Evolutionary conservation across 768 basidiomycete species (phyloP).

Genomic region (Rhizopogon rudus): DNA sequence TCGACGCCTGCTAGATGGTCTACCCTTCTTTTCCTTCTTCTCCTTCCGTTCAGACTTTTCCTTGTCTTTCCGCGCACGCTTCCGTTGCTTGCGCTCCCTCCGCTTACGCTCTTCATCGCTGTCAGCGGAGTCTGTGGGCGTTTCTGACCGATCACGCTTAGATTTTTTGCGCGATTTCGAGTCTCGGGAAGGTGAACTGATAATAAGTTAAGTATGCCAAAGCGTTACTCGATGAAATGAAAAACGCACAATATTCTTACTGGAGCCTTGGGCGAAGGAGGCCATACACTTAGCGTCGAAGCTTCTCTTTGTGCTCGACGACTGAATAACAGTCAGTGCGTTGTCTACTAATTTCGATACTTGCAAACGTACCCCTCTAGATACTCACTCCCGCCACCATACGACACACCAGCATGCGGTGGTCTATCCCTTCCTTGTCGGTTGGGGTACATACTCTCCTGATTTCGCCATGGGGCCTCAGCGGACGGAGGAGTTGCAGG

Average conservation of each 20-base stretch:
- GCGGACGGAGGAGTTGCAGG: conserved; percentile 33
- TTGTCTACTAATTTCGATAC: background rate
- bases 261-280: conserved; percentile 70
- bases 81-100: conserved; percentile 57
- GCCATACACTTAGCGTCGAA: conserved; percentile 67
- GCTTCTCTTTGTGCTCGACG: conserved; percentile 65
- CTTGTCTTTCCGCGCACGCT: conserved; percentile 46
- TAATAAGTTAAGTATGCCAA: background rate
- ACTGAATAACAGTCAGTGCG: conserved; percentile 31
- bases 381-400: conserved; percentile 40
- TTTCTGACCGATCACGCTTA: conserved; percentile 49
- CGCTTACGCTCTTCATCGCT: conserved; percentile 57
- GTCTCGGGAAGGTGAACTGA: conserved; percentile 54
- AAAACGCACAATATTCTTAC: conserved; percentile 49
- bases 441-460: conserved; percentile 54
- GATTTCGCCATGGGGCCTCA: conserved; percentile 40
- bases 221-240: background rate
- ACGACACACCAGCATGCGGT: conserved; percentile 25
- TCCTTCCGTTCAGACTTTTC: conserved; percentile 37
- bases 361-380: conserved; percentile 56
- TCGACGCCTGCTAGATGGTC: conserved; percentile 24
- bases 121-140: conserved; percentile 39
- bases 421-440: conserved; percentile 27
- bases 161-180: conserved; percentile 51
- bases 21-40: conserved; percentile 32